Base-by-base conservation (phyloP, 371 early-diverging fungal genomes). In the Circinella umbellata region DNA sequence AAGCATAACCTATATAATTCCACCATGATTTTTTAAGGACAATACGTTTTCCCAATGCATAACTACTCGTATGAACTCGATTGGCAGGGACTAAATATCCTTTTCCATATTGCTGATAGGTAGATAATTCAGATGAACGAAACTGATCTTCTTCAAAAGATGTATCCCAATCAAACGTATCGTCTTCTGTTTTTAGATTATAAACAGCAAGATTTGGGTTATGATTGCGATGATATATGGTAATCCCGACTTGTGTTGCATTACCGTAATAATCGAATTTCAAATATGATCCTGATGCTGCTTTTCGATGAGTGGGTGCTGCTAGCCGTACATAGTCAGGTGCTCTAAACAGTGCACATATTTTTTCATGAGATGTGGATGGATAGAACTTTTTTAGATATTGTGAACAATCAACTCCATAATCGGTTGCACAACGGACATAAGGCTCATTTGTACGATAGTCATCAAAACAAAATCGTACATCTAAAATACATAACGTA, bases 391-490 rank as follows among this genome's bases (percentile, higher is more conserved):
- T 61, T 53, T 63, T 20, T 4, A 79, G 18, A 27, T 76, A 75
- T 3, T 73, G 64, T 11, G 54, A 67, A 37, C 80, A 79, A 37
- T 77, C 54, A 15, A 67, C 67, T 20, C 77, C 80, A 73, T 69
- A 76, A 51, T 79, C 73, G 0, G 80, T 76, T 0, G 73, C 47
- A 37, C 80, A 63, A 9, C 63, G 63, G 20, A 63, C 63, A 46
- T n/a, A 64, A 3, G 73, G 73, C 18, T 54, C 49, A 3, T 48
- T 27, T 17, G 59, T 51, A 4, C 42, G 64, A 27, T 69, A 77
- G 47, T 75, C 75, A 47, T 77, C 77, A 67, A 80, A 77, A 38
- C 80, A 80, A 20, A 80, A 75, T 7, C 80, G 73, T 34, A 80
- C 73, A 69, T 80, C 75, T 75, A 15, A 27, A 27, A 27, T 27